Percentiles rank a stretch among this genome's conserved stretches.
Evolutionary conservation across 2,329 filamentous ascomycete species (phyloP).

Genomic region (Clonostachys solani): DNA sequence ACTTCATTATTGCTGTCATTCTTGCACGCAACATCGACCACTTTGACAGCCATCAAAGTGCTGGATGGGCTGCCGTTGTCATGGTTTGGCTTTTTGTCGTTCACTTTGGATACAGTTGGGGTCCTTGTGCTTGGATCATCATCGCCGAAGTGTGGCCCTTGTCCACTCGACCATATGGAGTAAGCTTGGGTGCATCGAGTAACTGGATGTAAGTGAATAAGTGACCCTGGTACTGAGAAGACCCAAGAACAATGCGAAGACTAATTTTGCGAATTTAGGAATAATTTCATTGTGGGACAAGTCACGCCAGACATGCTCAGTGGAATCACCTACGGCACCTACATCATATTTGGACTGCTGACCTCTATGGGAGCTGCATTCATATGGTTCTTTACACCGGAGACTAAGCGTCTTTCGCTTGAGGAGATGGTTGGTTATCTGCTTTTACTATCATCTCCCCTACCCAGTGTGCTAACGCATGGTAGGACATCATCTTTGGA

Average conservation of each 20-base stretch:
- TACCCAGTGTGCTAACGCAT: constrained; percentile 2
- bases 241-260: neutral
- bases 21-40: constrained; percentile 57
- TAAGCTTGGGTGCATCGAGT: constrained; percentile 61
- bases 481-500: constrained; percentile 61
- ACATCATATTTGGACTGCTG: constrained; percentile 64
- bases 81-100: constrained; percentile 75
- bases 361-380: constrained; percentile 58
- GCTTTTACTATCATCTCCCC: neutral
- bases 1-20: constrained; percentile 69
- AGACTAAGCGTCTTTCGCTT: constrained; percentile 59
- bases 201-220: constrained; percentile 57
- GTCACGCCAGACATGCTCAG: constrained; percentile 66
- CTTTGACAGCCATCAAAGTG: constrained; percentile 52
- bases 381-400: constrained; percentile 60
- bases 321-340: constrained; percentile 64
- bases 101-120: constrained; percentile 74
- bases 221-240: neutral
- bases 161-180: constrained; percentile 65
- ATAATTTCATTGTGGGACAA: constrained; percentile 62
- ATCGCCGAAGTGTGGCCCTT: constrained; percentile 73
- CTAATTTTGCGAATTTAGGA: constrained; percentile 18
- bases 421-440: constrained; percentile 52
- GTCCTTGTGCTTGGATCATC: constrained; percentile 71
- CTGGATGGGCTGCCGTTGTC: constrained; percentile 64